Conservation (phyloP, 768 basidiomycete genomes). For the Rubroboletus satanas region DNA sequence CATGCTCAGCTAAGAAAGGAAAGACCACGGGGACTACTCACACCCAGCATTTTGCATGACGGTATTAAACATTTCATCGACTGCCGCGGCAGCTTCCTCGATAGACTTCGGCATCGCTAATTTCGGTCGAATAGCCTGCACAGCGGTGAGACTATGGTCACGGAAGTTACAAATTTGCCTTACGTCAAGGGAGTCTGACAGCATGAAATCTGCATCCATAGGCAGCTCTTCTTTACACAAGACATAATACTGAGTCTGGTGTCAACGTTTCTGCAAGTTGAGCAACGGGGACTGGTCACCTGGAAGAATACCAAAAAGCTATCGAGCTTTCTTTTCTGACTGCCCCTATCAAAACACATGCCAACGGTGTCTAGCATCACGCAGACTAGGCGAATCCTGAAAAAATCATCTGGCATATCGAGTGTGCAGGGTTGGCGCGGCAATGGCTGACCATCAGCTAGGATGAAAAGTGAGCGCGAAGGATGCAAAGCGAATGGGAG, state of each 20-base stretch:
- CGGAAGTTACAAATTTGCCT: conserved; percentile 7
- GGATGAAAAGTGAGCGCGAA: conserved; percentile 11
- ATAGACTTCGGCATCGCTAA: conserved; percentile 63
- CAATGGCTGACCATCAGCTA: conserved; percentile 86
- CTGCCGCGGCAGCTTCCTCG: conserved; percentile 81
- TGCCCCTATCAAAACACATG: conserved; percentile 95
- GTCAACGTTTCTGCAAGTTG: conserved; percentile 3
- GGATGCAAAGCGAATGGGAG: not conserved
- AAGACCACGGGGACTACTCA: conserved; percentile 30
- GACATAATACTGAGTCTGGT: conserved; percentile 61
- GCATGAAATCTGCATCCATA: conserved; percentile 98
- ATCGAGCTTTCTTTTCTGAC: conserved; percentile 89
- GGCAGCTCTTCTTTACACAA: conserved; percentile 87
- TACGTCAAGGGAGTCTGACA: conserved; percentile 91
- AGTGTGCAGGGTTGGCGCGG: conserved; percentile 71
- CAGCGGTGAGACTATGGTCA: not conserved
- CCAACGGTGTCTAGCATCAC: conserved; percentile 93
- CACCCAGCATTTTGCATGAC: conserved; percentile 58
- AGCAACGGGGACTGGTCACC: conserved; percentile 39
- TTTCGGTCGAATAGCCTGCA: conserved; percentile 84
- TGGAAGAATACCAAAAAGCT: conserved; percentile 92
- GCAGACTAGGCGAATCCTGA: conserved; percentile 88
- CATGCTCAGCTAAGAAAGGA: conserved; percentile 14
- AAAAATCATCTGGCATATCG: conserved; percentile 95
- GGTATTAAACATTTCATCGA: conserved; percentile 83